phyloP scores from a whole-genome alignment of 106 monocot species.

The Allium cepa region DNA sequence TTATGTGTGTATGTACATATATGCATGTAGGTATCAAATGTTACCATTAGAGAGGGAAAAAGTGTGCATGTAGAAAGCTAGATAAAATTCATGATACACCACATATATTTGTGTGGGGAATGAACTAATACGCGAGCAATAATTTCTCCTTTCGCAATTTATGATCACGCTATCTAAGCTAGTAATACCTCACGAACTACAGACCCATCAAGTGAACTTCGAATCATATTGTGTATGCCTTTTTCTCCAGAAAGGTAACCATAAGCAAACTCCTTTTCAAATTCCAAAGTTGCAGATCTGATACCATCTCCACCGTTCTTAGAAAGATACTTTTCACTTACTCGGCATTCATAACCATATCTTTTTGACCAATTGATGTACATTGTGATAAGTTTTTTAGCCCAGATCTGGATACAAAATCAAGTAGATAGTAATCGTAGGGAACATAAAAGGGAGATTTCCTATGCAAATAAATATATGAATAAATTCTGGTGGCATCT shows the following conservation, averaged over 20 bases:
- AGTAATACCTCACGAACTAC: conserved; percentile 39
- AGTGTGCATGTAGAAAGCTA: not conserved
- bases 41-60: not conserved
- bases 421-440: not conserved
- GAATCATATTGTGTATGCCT: conserved; percentile 58
- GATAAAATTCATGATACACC: not conserved
- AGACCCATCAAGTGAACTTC: conserved; percentile 35
- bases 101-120: not conserved
- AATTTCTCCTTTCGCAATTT: too few species aligned
- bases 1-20: too few species aligned
- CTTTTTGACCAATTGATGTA: conserved; percentile 72
- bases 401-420: conserved; percentile 46
- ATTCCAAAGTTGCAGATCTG: conserved; percentile 50
- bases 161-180: too few species aligned
- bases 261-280: conserved; percentile 73
- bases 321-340: conserved; percentile 40
- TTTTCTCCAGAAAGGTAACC: conserved; percentile 79
- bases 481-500: too few species aligned
- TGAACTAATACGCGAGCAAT: too few species aligned
- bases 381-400: conserved; percentile 62
- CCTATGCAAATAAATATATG: not conserved
- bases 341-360: conserved; percentile 37
- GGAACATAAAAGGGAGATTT: not conserved
- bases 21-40: too few species aligned
- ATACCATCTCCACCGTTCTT: conserved; percentile 17